A percentile compares a stretch with the other conserved stretches of the same genome.
Conservation (phyloP, 768 basidiomycete genomes). For the Harrya chromipes region DNA sequence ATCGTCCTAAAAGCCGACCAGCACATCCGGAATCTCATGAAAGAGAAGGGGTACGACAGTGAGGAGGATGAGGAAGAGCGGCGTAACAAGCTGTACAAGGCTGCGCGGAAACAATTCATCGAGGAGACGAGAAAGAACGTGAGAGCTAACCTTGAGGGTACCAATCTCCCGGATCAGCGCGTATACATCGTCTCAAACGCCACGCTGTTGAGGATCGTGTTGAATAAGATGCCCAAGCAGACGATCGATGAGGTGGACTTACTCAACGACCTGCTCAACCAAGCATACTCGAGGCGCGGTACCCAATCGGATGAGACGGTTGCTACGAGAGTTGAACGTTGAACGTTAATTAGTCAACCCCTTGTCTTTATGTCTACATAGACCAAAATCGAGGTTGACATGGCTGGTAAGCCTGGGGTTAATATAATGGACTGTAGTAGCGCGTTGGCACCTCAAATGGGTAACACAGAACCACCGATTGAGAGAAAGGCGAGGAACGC, state of each 20-base stretch:
- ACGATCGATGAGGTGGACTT: constrained; percentile 5
- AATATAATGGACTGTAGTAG: too few relatives aligned
- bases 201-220: constrained; percentile 11
- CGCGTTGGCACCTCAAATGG: too few relatives aligned
- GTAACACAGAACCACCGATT: too few relatives aligned
- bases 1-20: constrained; percentile 37
- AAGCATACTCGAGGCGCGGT: too few relatives aligned
- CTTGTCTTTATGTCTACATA: too few relatives aligned
- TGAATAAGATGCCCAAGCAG: constrained; percentile 3
- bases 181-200: constrained; percentile 28
- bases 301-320: too few relatives aligned
- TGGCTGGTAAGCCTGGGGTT: too few relatives aligned
- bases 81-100: constrained; percentile 4
- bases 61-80: constrained; percentile 16
- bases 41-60: constrained; percentile 21
- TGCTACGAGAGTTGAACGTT: too few relatives aligned
- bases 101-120: constrained; percentile 22
- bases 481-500: too few relatives aligned
- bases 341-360: too few relatives aligned
- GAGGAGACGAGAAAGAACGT: constrained; percentile 21
- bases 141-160: constrained; percentile 13
- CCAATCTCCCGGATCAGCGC: constrained; percentile 21
- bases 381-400: too few relatives aligned
- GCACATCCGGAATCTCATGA: constrained; percentile 27
- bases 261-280: background rate